Base-by-base conservation (phyloP, 2,329 filamentous ascomycete genomes). In the Penicillium sp. region DNA sequence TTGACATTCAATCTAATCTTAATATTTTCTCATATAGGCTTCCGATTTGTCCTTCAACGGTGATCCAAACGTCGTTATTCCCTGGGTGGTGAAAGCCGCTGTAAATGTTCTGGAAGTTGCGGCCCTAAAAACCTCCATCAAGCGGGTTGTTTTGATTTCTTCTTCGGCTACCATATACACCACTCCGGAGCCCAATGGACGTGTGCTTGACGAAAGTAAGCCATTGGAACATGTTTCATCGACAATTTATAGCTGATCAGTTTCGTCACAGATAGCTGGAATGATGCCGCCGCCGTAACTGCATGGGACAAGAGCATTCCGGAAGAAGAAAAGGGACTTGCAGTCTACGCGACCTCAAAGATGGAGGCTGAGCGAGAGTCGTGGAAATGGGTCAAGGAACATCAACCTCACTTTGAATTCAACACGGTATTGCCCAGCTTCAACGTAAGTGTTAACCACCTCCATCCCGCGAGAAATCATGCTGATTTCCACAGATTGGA, bases 381-480 rank as follows among this genome's bases (percentile, higher is more conserved):
- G 10, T 77, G 74, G 73, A 69, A 70, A 32, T 78, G 70, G 55
- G 56, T 74, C 18, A 55, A 68, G 34, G 67, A 74, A 35, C 65
- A 71, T 8, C 69, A 72, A 11, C 70, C 73, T 0, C 26, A 44
- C 0, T 78, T 78, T 50, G 65, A 67, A 4, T 64, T 74, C 14
- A 75, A 77, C 43, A 59, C 69, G 0, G 55, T 68, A 6, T 40
- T 68, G 6, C 65, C 65, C 1, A 67, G 67, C 43, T 56, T 58
- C 0, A 71, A 67, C 16, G 60, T 63, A 26, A 29, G 49, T 31
- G 7, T 38, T 20, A 29, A 10, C 11, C 3, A 32, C 6, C 11
- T n/a, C 10, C 11, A 3, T 2, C 35, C 20, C 5, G n/a, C 9
- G 34, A 24, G 9, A 5, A 11, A 18, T 6, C 18, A 2, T 36